These are phyloP conservation scores for Spirogloea muscicola DNA, from an alignment of 139 green algal genomes.

Conservation along the genomic window DNA sequence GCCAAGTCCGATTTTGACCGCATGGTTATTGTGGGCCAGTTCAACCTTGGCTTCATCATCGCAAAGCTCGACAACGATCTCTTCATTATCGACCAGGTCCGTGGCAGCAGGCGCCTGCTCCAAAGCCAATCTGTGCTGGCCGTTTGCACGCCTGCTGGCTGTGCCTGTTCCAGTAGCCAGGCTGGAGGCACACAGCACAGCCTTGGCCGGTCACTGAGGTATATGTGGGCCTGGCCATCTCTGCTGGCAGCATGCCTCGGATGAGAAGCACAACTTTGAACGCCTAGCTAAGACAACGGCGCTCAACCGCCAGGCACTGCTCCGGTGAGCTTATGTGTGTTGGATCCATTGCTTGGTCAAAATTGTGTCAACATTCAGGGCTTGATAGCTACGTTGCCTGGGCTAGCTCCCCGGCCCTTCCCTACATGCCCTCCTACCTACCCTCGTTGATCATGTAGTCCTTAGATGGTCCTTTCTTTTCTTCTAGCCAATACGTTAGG, in stretches of 20 bases:
- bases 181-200: neutral
- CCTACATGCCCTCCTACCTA: neutral
- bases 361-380: neutral
- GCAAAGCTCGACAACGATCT: conserved; percentile 69
- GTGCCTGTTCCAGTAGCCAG: neutral
- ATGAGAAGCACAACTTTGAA: conserved; percentile 97
- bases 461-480: no score
- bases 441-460: neutral
- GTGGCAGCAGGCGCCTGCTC: neutral
- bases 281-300: conserved; percentile 54
- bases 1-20: conserved; percentile 77
- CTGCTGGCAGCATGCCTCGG: conserved; percentile 57
- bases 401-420: neutral
- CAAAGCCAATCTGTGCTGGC: neutral
- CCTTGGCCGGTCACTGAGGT: neutral
- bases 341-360: neutral
- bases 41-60: conserved; percentile 99
- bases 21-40: conserved; percentile 80
- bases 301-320: conserved; percentile 80
- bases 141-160: neutral
- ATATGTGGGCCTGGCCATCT: neutral
- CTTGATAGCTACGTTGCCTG: neutral
- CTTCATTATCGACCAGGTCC: conserved; percentile 93
- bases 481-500: no score
- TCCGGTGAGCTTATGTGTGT: conserved; percentile 49